Conservation (phyloP, 2,329 filamentous ascomycete species). For the Cryphonectria nitschkei region DNA sequence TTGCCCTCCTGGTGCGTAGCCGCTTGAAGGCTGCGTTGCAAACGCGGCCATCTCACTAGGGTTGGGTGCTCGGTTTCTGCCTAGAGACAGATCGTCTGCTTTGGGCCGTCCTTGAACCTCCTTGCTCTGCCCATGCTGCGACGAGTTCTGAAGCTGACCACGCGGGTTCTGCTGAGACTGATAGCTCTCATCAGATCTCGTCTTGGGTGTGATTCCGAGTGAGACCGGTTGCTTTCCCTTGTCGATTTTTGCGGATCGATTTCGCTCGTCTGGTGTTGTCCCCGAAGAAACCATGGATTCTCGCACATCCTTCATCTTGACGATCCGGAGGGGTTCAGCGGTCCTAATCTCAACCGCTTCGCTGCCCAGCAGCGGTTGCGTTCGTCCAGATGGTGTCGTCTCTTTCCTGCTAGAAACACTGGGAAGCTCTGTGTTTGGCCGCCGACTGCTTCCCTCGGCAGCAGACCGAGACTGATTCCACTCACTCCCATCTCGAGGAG, state of each 20-base stretch:
- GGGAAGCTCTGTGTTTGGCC: not conserved
- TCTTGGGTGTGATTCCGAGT: not conserved
- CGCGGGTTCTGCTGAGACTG: not conserved
- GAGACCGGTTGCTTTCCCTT: not conserved
- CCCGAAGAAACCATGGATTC: not conserved
- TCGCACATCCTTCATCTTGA: constrained; percentile 13
- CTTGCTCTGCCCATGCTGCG: not conserved
- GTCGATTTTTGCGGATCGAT: not conserved
- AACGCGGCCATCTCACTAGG: not conserved
- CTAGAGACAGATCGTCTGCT: not conserved
- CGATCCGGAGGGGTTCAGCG: constrained; percentile 1
- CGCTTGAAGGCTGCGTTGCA: not conserved
- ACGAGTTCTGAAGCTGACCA: not conserved
- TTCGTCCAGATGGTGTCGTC: not conserved
- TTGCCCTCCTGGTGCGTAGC: not conserved
- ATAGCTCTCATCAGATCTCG: not conserved
- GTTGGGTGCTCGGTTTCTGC: not conserved
- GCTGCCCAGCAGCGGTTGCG: not conserved
- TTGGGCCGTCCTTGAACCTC: not conserved
- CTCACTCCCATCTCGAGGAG: not conserved
- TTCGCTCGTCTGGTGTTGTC: not conserved
- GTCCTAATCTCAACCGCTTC: constrained; percentile 5
- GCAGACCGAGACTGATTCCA: not conserved
- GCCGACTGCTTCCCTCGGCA: not conserved
- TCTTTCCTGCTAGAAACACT: not conserved